phyloP scores from a whole-genome alignment of 345 rosid species.

The Geranium brycei region DNA sequence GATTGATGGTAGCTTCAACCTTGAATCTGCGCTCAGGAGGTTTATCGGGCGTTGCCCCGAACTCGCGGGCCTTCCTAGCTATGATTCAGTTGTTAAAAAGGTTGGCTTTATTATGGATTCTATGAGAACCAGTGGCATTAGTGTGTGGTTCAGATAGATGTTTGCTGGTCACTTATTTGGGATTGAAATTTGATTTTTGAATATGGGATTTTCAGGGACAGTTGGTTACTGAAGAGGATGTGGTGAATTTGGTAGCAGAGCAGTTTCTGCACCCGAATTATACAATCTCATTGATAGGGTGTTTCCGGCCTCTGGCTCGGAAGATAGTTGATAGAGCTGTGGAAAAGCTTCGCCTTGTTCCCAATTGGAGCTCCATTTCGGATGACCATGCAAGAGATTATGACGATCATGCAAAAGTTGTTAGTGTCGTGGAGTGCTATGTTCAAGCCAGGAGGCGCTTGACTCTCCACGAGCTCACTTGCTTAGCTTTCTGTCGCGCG shows the following conservation, averaged over 20 bases:
- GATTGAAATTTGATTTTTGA: not conserved
- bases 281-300: constrained; percentile 57
- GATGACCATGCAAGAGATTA: constrained; percentile 7
- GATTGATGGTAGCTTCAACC: constrained; percentile 58
- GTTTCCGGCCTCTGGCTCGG: constrained; percentile 40
- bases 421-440: constrained; percentile 41
- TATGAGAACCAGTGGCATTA: not conserved
- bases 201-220: constrained; percentile 29
- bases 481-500: constrained; percentile 72
- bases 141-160: not conserved
- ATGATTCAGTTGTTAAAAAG: constrained; percentile 27
- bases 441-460: constrained; percentile 44
- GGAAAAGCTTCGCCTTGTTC: constrained; percentile 33
- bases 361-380: constrained; percentile 34
- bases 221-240: constrained; percentile 37
- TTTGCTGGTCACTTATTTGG: not conserved
- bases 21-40: constrained; percentile 38
- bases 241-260: constrained; percentile 39
- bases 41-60: constrained; percentile 56
- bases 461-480: constrained; percentile 76
- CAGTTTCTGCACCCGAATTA: constrained; percentile 50
- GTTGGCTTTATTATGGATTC: constrained; percentile 10
- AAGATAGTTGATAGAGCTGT: constrained; percentile 53
- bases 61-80: constrained; percentile 21
- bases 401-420: constrained; percentile 4